Conservation (phyloP, 192 early-diverging fungal species). For the Coemansia sp. region DNA sequence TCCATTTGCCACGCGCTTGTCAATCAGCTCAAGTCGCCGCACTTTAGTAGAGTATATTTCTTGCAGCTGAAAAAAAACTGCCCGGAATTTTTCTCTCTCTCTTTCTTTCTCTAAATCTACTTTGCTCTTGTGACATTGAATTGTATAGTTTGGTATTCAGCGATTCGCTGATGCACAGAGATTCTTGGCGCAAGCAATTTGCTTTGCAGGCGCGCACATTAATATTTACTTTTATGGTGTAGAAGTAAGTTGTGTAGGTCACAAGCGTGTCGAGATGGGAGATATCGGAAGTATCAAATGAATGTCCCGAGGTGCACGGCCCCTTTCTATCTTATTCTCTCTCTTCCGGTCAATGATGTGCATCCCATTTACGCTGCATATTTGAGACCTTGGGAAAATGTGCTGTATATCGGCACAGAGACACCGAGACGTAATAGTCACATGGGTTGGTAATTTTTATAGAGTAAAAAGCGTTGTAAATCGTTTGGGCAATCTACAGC, state of each 20-base stretch:
- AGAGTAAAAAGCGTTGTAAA: not conserved
- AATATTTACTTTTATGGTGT: not conserved
- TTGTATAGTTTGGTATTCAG: not conserved
- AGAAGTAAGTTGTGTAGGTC: too few relatives aligned
- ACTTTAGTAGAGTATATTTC: not conserved
- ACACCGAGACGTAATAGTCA: not conserved
- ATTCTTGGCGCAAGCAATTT: not conserved
- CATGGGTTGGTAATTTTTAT: not conserved
- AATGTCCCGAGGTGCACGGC: not conserved
- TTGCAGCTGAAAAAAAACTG: not conserved
- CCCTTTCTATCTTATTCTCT: not conserved
- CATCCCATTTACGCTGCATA: not conserved
- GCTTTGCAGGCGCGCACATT: not conserved
- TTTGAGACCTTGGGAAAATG: not conserved
- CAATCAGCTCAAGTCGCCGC: not conserved
- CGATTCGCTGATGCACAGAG: not conserved
- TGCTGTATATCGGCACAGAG: not conserved
- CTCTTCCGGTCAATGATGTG: not conserved
- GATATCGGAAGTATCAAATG: not conserved
- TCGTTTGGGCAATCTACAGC: not conserved
- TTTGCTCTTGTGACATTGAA: conserved; percentile 2
- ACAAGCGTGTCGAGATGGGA: not conserved
- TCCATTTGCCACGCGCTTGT: not conserved
- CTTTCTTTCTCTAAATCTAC: not conserved
- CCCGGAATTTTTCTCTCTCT: not conserved